Base-by-base conservation (phyloP, 352 stramenopile genomes). In the Aphanomyces cochlioides region DNA sequence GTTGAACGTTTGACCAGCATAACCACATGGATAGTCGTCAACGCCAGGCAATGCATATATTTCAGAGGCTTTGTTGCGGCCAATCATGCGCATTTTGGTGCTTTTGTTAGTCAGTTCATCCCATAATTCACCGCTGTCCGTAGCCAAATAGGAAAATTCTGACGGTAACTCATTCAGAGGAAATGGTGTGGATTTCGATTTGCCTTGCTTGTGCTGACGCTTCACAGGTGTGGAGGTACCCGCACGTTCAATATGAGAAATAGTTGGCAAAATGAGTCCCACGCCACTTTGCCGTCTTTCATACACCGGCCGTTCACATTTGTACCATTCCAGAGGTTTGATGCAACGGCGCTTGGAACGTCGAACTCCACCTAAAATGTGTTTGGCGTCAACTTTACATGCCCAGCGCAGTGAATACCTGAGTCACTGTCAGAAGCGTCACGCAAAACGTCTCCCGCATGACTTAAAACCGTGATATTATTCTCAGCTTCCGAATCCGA, bases 1-100 rank as follows among this genome's bases (percentile, higher is more conserved):
- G 75, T 94, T 95, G 77, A 97, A 97, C 72, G 87, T 95, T 79
- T 97, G 88, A 5, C 85, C 86, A 17, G 90, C 90, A 47, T 82
- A 90, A 5, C 90, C 87, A 8, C 77, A 69, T 7, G 82, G 74
- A n/a, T 63, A 15, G 10, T 67, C 77, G 47, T 85, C 77, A 5
- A 85, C 75, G 2, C 73, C 82, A 1, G 87, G 87, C 19, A 95
- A 77, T 58, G 89, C 85, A 45, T 85, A 85, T 37, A 89, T 78
- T 45, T 89, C 80, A 21, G 93, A 90, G 61, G 92, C 82, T 40
- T 77, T 84, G 0, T 79, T 78, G 2, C 87, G 84, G 47, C 85
- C 92, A 58, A 95, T 87, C 56, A 95, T 78, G 69, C 92, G 90
- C 73, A 93, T 84, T 64, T 83, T 81, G 75, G 91, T 92, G 59